phyloP scores from a whole-genome alignment of 495 filamentous ascomycete genomes.

The Chaetomium tenue region DNA sequence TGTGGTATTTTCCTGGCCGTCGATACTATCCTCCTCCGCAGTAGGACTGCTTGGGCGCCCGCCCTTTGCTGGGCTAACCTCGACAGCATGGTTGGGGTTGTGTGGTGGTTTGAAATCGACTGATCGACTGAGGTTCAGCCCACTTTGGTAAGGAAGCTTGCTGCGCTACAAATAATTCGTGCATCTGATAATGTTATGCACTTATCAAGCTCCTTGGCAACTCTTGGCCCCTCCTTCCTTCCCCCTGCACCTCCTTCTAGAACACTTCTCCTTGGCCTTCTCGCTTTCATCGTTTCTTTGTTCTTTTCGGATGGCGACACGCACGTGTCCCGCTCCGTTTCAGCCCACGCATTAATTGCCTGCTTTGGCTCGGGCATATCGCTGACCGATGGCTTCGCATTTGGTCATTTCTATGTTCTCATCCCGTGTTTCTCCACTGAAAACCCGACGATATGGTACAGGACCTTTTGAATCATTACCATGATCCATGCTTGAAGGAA shows the following conservation, averaged over 20 bases:
- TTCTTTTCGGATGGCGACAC: too few species aligned
- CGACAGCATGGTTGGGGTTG: slow-evolving; percentile 37
- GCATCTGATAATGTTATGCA: slow-evolving; percentile 5
- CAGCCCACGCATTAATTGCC: not conserved
- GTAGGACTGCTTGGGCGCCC: slow-evolving; percentile 18
- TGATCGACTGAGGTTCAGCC: slow-evolving; percentile 8
- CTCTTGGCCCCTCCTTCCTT: not conserved
- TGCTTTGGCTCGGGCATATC: not conserved
- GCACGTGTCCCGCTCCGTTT: not conserved
- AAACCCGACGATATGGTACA: not conserved
- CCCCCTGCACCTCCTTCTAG: not conserved
- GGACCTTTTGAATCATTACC: not conserved
- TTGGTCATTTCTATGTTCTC: not conserved
- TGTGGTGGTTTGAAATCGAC: not conserved
- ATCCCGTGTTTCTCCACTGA: not conserved
- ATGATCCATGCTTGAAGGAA: not conserved
- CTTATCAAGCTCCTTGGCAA: not conserved
- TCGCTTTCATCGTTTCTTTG: too few species aligned
- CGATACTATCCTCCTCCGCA: slow-evolving; percentile 21
- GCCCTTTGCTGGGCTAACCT: slow-evolving; percentile 40
- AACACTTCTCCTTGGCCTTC: too few species aligned
- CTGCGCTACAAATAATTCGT: not conserved
- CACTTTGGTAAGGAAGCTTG: slow-evolving; percentile 5
- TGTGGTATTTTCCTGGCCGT: not conserved
- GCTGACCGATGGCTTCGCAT: not conserved